Base-by-base conservation (phyloP, 2,329 filamentous ascomycete species). In the Plenodomus biglobosus region DNA sequence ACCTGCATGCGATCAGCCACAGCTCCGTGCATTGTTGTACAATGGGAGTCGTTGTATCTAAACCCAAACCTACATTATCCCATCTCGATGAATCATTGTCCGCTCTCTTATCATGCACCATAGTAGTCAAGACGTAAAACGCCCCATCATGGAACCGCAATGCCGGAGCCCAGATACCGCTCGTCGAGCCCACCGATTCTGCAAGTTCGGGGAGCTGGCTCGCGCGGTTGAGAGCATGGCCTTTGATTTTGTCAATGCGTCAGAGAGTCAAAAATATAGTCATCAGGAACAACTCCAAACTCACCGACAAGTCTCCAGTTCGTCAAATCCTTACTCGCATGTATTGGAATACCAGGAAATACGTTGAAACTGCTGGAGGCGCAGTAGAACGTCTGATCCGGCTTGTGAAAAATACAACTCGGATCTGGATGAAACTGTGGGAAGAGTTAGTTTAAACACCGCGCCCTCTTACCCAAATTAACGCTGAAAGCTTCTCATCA, bases 281-380 rank as follows among this genome's bases (percentile, higher is more conserved):
- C n/a, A n/a, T n/a, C n/a, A n/a, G n/a, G n/a, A 24, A 24, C 10
- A 24, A 24, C 10, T 5, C 5, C 22, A 24, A 24, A 55, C 59
- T 51, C 50, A 44, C 72, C 70, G 30, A 76, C 68, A 6, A 76
- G 69, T 46, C 75, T 77, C 78, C 79, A 83, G 43, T 76, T 75
- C 15, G 71, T 54, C 16, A 83, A 60, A 56, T 82, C 78, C 44
- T 72, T 74, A n/a, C 75, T 80, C 1, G 78, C 77, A 56, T 81
- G 76, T 17, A 83, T 73, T 0, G 79, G 79, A 4, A 81, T 65
- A 0, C 79, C 79, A 0, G 80, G 79, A 53, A 81, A 82, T 0
- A 73, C 69, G 44, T 77, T 75, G 55, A 82, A 83, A 1, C 76
- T 80, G 0, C 79, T 81, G 0, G 76, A 77, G 2, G 73, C 76